Evolutionary conservation across 2,329 filamentous ascomycete species (phyloP), one percentile per base, ranked within the genome.

Genomic region (Waltergamsia citrina): DNA sequence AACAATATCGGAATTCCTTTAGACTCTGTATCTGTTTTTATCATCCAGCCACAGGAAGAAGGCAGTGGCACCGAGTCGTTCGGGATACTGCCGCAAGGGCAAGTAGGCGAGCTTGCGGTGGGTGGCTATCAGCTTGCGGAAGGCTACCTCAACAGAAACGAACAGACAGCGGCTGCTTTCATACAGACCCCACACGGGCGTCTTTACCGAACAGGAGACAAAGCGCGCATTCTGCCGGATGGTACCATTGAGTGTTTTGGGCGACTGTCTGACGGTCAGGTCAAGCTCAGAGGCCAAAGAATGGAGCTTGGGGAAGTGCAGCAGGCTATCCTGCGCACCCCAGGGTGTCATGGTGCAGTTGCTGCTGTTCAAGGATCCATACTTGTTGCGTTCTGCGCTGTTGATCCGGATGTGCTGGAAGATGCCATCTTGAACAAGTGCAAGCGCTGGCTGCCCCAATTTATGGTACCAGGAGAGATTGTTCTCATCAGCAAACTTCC

Each of bases 171-270:
- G 1, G 62, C 68, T 14, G 78, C 77, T 0, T 95, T 94, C 47
- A 60, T 94, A 11, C 51, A 76, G 1, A 76, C 79, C 18, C 59
- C 66, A 0, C 79, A 77, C 50, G 87, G 85, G 4, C 65, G 68
- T 4, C 60, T 93, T 0, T 95, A 95, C 54, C 72, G 84, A 20
- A 94, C 87, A 1, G 87, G 87, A 1, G 88, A 95, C 55, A 85
- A 82, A 49, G 88, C 83, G 5, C 70, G 73, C 16, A 67, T 94
- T 32, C 67, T 71, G 3, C 44, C 65, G 0, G 67, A 82, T 39
- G 85, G 86, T 1, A 73, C 69, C 0, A 65, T 95, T n/a, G 83
- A 94, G 52, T 93, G 85, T 48, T 67, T 88, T 22, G 88, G 88
- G 0, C 78, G 88, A 9, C 78, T 94, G 10, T 72, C 74, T 3